phyloP scores from a whole-genome alignment of 192 early-diverging fungal species.

The Gaertneriomyces semiglobifer region DNA sequence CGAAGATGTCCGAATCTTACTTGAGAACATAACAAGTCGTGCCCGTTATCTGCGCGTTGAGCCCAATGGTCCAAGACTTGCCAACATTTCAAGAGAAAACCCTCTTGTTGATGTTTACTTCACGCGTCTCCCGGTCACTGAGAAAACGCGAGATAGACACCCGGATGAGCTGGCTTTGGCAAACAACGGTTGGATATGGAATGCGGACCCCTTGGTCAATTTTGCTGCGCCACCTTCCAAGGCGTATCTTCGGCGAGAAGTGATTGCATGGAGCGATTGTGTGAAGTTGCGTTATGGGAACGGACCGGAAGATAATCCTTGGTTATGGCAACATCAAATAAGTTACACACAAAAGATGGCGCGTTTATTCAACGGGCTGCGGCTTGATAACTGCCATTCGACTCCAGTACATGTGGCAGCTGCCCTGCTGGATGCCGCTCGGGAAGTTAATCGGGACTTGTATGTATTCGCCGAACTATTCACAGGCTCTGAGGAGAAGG shows the following conservation, averaged over 20 bases:
- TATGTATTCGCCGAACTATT: slow-evolving; percentile 99
- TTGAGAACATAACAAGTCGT: slow-evolving; percentile 71
- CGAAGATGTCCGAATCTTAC: slow-evolving; percentile 64
- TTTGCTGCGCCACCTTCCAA: slow-evolving; percentile 86
- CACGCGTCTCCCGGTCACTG: slow-evolving; percentile 70
- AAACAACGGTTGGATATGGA: slow-evolving; percentile 93
- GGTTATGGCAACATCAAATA: slow-evolving; percentile 93
- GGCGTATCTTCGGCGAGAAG: slow-evolving; percentile 89
- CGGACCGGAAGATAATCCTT: slow-evolving; percentile 80
- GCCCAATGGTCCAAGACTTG: slow-evolving; percentile 83
- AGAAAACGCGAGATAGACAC: slow-evolving; percentile 49
- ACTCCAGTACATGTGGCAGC: slow-evolving; percentile 94
- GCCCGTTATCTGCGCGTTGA: slow-evolving; percentile 82
- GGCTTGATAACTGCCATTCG: slow-evolving; percentile 99
- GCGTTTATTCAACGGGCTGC: slow-evolving; percentile 86
- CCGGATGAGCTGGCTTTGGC: slow-evolving; percentile 73
- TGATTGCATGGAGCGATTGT: slow-evolving; percentile 99
- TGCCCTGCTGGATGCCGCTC: slow-evolving; percentile 86
- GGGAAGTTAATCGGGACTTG: slow-evolving; percentile 78
- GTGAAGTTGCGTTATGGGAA: slow-evolving; percentile 95
- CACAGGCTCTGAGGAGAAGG: slow-evolving; percentile 93
- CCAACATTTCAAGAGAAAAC: slow-evolving; percentile 65
- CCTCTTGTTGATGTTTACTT: slow-evolving; percentile 97
- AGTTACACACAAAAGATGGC: slow-evolving; percentile 88
- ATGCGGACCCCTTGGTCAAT: slow-evolving; percentile 82